Evolutionary conservation across 306 rosid genomes (phyloP).

Genomic region (Acacia melanoxylon): DNA sequence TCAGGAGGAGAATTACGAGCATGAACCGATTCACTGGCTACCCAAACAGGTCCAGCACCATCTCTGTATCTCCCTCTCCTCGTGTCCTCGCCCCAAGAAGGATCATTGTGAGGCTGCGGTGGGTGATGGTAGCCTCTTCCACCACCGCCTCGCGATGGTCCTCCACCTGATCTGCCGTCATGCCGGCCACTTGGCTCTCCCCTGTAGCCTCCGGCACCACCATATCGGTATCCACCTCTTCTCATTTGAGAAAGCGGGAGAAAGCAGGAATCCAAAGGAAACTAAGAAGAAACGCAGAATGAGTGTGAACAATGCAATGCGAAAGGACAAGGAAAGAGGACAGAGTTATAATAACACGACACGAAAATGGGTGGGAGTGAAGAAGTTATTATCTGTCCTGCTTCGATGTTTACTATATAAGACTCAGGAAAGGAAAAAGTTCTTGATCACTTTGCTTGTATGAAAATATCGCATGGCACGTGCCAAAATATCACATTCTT

Average conservation of each 20-base stretch:
- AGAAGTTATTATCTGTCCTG: not conserved
- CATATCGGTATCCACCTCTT: not conserved
- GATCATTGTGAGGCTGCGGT: not conserved
- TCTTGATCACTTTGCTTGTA: too few relatives aligned
- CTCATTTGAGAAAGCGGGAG: not conserved
- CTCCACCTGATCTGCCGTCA: not conserved
- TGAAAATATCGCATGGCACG: too few relatives aligned
- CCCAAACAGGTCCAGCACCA: not conserved
- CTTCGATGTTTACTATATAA: too few relatives aligned
- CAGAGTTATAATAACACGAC: not conserved
- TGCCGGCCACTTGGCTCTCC: not conserved
- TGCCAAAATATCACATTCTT: too few relatives aligned
- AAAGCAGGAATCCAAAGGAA: not conserved
- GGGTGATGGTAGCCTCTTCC: not conserved
- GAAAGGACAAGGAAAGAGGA: not conserved
- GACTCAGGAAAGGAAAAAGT: too few relatives aligned
- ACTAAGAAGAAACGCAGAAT: fast-evolving
- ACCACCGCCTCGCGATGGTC: not conserved
- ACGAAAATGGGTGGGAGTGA: not conserved
- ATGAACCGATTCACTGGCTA: not conserved
- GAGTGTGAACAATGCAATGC: not conserved
- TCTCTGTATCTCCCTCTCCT: not conserved
- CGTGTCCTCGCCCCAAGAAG: not conserved
- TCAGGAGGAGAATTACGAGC: not conserved
- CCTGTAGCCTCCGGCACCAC: not conserved